A percentile compares a stretch with the other conserved stretches of the same genome.
Evolutionary conservation across 1,284 basidiomycete species (phyloP).

Genomic region (Cystobasidium slooffiae): DNA sequence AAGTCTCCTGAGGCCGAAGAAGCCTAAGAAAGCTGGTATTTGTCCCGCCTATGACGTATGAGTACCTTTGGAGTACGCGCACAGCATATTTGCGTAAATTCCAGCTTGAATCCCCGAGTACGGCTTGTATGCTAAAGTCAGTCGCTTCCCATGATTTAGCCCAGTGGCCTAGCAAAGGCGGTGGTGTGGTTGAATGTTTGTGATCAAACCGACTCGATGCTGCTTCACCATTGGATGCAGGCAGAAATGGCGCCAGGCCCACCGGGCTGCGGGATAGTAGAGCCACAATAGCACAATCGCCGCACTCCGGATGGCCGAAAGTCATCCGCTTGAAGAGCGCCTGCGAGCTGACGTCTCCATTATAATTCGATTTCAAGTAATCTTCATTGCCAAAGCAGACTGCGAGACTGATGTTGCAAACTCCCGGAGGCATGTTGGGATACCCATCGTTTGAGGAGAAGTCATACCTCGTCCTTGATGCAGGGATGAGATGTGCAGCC

Average conservation of each 20-base stretch:
- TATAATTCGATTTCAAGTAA: conserved; percentile 7
- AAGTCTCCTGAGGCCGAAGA: no score
- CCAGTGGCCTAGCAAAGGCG: conserved; percentile 19
- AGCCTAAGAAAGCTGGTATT: no score
- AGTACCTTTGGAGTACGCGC: conserved; percentile 28
- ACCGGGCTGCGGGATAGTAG: conserved; percentile 1
- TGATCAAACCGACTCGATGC: neutral
- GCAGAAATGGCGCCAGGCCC: conserved; percentile 36
- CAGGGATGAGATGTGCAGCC: conserved; percentile 2
- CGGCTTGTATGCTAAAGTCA: conserved; percentile 4
- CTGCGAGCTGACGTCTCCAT: neutral
- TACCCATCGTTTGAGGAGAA: conserved; percentile 29
- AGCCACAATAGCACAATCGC: conserved; percentile 26
- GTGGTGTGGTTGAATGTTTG: neutral
- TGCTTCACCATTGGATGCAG: neutral
- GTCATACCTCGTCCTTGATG: conserved; percentile 4
- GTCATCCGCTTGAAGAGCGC: conserved; percentile 29
- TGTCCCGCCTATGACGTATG: conserved; percentile 30
- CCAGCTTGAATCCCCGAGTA: conserved; percentile 10
- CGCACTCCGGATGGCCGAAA: conserved; percentile 25
- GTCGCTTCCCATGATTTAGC: conserved; percentile 23
- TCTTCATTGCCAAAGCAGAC: conserved; percentile 13
- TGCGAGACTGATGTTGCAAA: conserved; percentile 25
- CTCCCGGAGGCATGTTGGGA: conserved; percentile 20
- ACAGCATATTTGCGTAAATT: conserved; percentile 18